These are phyloP conservation scores for Colletotrichum endophyticum DNA, from an alignment of 2,329 filamentous ascomycete species.

Conservation along the genomic window DNA sequence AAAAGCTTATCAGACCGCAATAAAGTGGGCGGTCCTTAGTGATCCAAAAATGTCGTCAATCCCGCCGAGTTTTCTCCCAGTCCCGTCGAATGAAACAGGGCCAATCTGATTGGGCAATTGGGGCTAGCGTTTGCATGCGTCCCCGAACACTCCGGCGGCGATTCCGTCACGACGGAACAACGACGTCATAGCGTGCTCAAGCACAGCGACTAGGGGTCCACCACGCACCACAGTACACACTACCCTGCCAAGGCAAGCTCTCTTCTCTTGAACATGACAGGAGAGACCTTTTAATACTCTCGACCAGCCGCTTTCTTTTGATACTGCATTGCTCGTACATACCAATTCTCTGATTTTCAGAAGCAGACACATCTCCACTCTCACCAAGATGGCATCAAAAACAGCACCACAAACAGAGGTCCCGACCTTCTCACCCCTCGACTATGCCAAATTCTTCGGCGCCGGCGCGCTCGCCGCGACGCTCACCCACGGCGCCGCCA, in stretches of 20 bases:
- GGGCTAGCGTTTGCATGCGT: background rate
- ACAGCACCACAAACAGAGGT: slow-evolving; percentile 29
- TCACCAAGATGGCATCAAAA: slow-evolving; percentile 21
- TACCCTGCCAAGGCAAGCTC: slow-evolving; percentile 7
- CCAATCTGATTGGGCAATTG: background rate
- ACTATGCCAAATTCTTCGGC: slow-evolving; percentile 59
- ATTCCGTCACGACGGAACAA: slow-evolving; percentile 9
- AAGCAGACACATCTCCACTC: background rate
- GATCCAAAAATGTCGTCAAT: background rate
- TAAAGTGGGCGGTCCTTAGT: background rate
- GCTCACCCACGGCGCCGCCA: slow-evolving; percentile 56
- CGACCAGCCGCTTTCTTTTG: background rate
- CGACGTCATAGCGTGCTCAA: slow-evolving; percentile 14
- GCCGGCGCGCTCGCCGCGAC: slow-evolving; percentile 58
- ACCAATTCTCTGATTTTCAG: background rate
- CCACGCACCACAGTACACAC: background rate
- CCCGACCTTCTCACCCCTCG: slow-evolving; percentile 43
- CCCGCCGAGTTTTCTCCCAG: background rate
- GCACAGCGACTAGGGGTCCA: background rate
- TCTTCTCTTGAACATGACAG: background rate
- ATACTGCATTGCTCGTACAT: background rate
- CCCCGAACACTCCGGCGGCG: slow-evolving; percentile 5
- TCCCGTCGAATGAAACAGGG: background rate
- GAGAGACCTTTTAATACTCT: background rate
- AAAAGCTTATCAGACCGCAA: background rate